Conservation (phyloP, 2,329 filamentous ascomycete species). For the Fusarium sp. region DNA sequence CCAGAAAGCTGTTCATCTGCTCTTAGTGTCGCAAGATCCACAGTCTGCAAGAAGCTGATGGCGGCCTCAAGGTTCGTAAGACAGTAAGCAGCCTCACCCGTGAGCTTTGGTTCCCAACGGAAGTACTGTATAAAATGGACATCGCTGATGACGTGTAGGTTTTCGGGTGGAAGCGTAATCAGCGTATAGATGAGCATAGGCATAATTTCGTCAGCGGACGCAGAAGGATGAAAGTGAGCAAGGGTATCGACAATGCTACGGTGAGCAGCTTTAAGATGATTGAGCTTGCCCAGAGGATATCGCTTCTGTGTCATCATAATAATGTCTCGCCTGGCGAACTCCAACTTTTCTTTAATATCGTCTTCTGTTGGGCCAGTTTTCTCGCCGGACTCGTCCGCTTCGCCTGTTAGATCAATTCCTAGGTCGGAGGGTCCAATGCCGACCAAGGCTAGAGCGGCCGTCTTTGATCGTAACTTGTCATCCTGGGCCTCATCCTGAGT, state of each 20-base stretch:
- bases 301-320: constrained; percentile 86
- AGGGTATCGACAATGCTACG: constrained; percentile 93
- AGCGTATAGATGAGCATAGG: constrained; percentile 96
- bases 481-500: constrained; percentile 96
- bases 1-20: constrained; percentile 81
- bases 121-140: constrained; percentile 95
- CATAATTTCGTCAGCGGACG: constrained; percentile 96
- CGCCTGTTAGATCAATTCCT: constrained; percentile 77
- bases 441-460: constrained; percentile 88
- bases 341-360: constrained; percentile 79
- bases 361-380: constrained; percentile 70
- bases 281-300: constrained; percentile 91
- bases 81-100: constrained; percentile 95
- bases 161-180: constrained; percentile 88
- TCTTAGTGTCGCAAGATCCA: constrained; percentile 89
- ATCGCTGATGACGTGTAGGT: constrained; percentile 92
- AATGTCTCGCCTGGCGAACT: constrained; percentile 75
- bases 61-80: constrained; percentile 95
- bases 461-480: constrained; percentile 93
- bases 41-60: constrained; percentile 93
- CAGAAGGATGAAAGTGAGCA: constrained; percentile 76
- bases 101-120: constrained; percentile 84
- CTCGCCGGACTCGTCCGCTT: constrained; percentile 66
- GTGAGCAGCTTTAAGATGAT: constrained; percentile 87
- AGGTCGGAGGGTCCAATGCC: constrained; percentile 90